These are phyloP conservation scores for Pseudopyricularia javanii DNA, from an alignment of 2,329 filamentous ascomycete genomes.

Conservation along the genomic window DNA sequence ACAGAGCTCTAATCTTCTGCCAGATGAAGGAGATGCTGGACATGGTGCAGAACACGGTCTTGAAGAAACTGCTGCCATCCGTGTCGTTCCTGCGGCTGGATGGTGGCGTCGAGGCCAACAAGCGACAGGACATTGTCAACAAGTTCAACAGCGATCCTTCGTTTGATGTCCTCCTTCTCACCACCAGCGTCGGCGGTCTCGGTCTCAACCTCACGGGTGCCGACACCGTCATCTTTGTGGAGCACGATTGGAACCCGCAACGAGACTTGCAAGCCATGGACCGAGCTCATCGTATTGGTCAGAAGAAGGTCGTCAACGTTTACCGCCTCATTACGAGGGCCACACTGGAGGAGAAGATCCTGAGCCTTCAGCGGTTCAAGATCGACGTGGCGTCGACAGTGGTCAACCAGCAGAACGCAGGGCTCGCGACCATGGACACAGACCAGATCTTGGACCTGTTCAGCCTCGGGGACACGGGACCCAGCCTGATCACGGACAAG, in stretches of 20 bases:
- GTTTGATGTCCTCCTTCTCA: constrained; percentile 87
- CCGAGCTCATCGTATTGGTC: constrained; percentile 90
- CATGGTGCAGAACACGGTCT: constrained; percentile 90
- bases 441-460: constrained; percentile 97
- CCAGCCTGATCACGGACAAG: constrained; percentile 51
- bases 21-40: constrained; percentile 99
- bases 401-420: constrained; percentile 97
- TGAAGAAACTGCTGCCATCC: constrained; percentile 80
- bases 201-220: constrained; percentile 93
- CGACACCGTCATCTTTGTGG: constrained; percentile 97
- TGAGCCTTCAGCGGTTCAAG: constrained; percentile 97
- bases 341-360: constrained; percentile 95
- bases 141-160: constrained; percentile 97
- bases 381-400: constrained; percentile 97
- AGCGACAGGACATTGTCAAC: constrained; percentile 95
- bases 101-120: constrained; percentile 81
- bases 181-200: constrained; percentile 87
- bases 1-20: constrained; percentile 92
- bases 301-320: constrained; percentile 99
- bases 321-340: constrained; percentile 93
- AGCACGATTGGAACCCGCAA: constrained; percentile 99
- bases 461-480: constrained; percentile 71
- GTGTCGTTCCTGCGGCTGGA: constrained; percentile 93
- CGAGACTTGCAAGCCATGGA: constrained; percentile 99
- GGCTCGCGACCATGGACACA: constrained; percentile 90